Conservation (phyloP, 768 basidiomycete species). For the Glaciozyma antarctica region DNA sequence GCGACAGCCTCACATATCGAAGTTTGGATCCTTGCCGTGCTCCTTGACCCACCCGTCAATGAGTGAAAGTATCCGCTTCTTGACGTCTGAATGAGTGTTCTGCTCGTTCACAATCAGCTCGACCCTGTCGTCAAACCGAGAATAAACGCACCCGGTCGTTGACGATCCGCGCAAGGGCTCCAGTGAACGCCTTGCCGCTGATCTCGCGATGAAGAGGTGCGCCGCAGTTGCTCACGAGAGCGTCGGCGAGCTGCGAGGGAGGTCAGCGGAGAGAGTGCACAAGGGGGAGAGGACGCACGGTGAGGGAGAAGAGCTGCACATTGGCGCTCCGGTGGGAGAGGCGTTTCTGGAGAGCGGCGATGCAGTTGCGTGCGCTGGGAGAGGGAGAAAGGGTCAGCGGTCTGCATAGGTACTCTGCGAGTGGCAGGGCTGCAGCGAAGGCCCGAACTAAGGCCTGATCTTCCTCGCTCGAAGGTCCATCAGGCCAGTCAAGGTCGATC, state of each 20-base stretch:
- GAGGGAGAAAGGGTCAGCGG: not conserved
- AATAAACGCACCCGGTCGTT: constrained; percentile 61
- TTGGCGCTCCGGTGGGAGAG: constrained; percentile 89
- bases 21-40: constrained; percentile 65
- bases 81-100: constrained; percentile 89
- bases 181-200: constrained; percentile 80
- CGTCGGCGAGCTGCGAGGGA: constrained; percentile 55
- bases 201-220: constrained; percentile 73
- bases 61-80: constrained; percentile 57
- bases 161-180: constrained; percentile 73
- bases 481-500: no score
- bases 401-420: no score
- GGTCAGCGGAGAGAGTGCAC: not conserved
- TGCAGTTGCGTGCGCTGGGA: constrained; percentile 75
- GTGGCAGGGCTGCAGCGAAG: no score
- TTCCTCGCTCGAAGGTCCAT: no score
- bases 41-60: constrained; percentile 76
- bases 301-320: constrained; percentile 87
- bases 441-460: no score
- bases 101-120: constrained; percentile 37
- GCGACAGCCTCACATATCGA: constrained; percentile 49
- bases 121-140: not conserved
- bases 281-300: constrained; percentile 39
- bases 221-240: constrained; percentile 83
- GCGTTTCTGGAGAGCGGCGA: constrained; percentile 77